These are phyloP conservation scores for Starmera amethionina DNA, from an alignment of 805 yeast genomes.

Conservation along the genomic window DNA sequence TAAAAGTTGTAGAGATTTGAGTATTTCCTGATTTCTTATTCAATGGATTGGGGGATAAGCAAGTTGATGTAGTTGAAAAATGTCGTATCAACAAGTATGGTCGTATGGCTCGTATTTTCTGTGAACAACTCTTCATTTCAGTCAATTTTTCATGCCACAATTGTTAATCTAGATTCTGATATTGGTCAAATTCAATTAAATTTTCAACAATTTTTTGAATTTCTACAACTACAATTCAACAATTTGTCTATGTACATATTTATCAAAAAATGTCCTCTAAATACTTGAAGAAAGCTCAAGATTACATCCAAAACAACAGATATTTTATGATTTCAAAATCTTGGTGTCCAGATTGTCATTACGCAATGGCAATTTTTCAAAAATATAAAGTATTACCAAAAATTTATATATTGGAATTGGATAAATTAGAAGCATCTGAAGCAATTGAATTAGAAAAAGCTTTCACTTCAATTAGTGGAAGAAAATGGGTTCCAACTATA, in stretches of 20 bases:
- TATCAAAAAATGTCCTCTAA: not conserved
- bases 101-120: too few relatives aligned
- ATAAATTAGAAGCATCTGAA: slow-evolving; percentile 38
- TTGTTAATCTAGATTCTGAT: too few relatives aligned
- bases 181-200: slow-evolving; percentile 11
- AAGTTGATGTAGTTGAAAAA: too few relatives aligned
- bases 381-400: slow-evolving; percentile 40
- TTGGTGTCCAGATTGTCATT: slow-evolving; percentile 77
- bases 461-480: slow-evolving; percentile 46
- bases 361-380: slow-evolving; percentile 46
- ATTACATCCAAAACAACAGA: slow-evolving; percentile 34
- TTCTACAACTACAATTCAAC: not conserved
- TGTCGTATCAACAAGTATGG: too few relatives aligned
- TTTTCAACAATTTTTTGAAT: slow-evolving; percentile 1
- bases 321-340: slow-evolving; percentile 55
- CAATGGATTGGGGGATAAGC: too few relatives aligned
- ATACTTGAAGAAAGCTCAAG: slow-evolving; percentile 29
- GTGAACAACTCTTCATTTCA: too few relatives aligned
- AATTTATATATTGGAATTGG: slow-evolving; percentile 50
- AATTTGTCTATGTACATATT: too few relatives aligned
- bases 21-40: too few relatives aligned
- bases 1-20: too few relatives aligned
- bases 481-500: slow-evolving; percentile 63
- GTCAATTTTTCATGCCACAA: too few relatives aligned
- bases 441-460: slow-evolving; percentile 45